Conservation (phyloP, 2,329 filamentous ascomycete genomes). For the Tolypocladium nubicola region DNA sequence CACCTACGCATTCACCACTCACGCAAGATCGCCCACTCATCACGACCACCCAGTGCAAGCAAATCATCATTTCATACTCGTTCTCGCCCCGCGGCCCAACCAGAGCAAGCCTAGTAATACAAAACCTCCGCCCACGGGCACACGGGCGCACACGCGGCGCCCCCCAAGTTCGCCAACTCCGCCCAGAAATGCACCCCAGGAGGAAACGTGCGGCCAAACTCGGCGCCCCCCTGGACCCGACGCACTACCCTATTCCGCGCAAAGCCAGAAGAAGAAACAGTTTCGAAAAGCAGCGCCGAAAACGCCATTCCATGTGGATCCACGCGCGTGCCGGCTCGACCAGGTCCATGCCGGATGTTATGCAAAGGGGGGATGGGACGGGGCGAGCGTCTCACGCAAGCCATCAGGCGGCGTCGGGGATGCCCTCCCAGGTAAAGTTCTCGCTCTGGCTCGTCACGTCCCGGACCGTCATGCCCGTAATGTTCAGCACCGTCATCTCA, state of each 20-base stretch:
- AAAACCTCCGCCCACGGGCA: not conserved
- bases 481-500: conserved; percentile 52
- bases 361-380: not conserved
- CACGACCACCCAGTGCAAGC: not conserved
- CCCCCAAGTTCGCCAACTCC: not conserved
- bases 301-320: not conserved
- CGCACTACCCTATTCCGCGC: not conserved
- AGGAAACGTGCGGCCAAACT: not conserved
- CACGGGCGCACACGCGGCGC: not conserved
- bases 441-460: conserved; percentile 27
- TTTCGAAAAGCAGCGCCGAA: not conserved
- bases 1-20: not conserved
- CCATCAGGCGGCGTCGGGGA: conserved; percentile 15
- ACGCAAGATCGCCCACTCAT: not conserved
- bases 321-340: not conserved
- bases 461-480: conserved; percentile 34
- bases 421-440: conserved; percentile 30
- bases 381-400: too few species aligned
- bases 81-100: not conserved
- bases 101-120: not conserved
- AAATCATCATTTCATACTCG: not conserved
- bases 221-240: not conserved
- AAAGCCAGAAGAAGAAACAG: not conserved
- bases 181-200: not conserved
- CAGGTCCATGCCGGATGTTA: not conserved